These are phyloP conservation scores for Termitomyces sp. DNA, from an alignment of 768 basidiomycete genomes.

Conservation along the genomic window DNA sequence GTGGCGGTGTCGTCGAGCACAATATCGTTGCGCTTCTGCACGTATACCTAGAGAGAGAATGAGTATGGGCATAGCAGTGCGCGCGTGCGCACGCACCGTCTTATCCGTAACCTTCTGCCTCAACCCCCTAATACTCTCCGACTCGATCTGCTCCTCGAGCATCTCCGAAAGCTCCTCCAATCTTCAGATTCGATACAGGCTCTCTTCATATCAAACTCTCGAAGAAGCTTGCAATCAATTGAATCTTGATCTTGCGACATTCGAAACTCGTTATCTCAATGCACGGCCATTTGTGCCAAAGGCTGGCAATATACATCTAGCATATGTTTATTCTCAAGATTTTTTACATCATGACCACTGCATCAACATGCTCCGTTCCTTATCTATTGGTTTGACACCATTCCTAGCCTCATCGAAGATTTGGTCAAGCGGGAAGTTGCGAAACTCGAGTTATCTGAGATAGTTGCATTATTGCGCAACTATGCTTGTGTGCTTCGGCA, in stretches of 20 bases:
- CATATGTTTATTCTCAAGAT: conserved; percentile 8
- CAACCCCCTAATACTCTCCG: conserved; percentile 75
- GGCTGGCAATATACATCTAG: conserved; percentile 10
- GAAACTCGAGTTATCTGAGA: too few relatives aligned
- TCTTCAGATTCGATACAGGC: too few relatives aligned
- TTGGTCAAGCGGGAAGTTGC: too few relatives aligned
- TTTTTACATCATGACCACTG: conserved; percentile 5
- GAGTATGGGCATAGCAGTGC: too few relatives aligned
- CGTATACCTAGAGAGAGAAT: conserved; percentile 61
- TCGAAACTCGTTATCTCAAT: conserved; percentile 6
- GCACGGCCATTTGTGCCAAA: conserved; percentile 1
- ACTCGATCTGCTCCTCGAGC: conserved; percentile 87
- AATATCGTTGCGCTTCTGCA: conserved; percentile 96
- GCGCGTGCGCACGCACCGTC: conserved; percentile 47
- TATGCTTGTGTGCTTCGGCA: too few relatives aligned
- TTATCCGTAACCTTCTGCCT: conserved; percentile 95
- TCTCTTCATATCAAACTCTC: too few relatives aligned
- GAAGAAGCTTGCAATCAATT: background rate
- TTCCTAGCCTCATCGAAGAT: background rate
- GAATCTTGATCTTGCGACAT: background rate
- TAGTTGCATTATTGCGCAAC: too few relatives aligned
- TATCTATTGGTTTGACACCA: background rate
- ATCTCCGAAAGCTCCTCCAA: conserved; percentile 87
- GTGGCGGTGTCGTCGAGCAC: conserved; percentile 91
- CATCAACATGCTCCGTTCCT: conserved; percentile 1